Conservation (phyloP, 306 rosid species). For the Casuarina glauca region DNA sequence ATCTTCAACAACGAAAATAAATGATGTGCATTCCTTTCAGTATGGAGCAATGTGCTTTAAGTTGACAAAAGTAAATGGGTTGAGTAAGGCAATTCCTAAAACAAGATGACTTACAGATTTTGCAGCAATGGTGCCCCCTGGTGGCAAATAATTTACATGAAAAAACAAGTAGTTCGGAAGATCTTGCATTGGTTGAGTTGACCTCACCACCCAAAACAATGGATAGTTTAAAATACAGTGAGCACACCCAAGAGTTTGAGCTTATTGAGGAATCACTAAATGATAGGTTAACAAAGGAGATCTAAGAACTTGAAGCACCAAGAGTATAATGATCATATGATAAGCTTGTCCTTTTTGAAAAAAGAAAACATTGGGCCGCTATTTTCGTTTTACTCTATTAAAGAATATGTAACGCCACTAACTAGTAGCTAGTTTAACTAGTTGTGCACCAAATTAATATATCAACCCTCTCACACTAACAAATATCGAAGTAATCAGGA, state of each 20-base stretch:
- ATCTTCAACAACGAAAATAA: background rate
- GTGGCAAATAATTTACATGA: background rate
- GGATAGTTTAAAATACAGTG: background rate
- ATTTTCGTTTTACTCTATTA: background rate
- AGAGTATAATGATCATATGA: background rate
- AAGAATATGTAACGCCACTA: background rate
- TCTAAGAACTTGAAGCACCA: background rate
- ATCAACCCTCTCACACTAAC: background rate
- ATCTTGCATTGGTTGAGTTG: background rate
- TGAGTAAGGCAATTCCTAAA: background rate
- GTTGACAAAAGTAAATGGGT: background rate
- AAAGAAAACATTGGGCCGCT: background rate
- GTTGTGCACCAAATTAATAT: background rate
- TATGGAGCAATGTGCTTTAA: background rate
- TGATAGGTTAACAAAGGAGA: background rate
- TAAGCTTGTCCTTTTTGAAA: background rate
- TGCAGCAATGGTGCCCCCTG: background rate
- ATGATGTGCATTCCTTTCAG: background rate
- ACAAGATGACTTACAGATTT: background rate
- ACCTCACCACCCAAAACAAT: background rate
- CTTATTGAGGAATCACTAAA: background rate
- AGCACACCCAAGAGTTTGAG: background rate
- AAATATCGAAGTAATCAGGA: slow-evolving; percentile 4
- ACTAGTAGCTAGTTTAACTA: background rate
- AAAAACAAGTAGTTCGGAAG: background rate